Base-by-base conservation (phyloP, 2,329 filamentous ascomycete genomes). In the Pseudogymnoascus sp. region DNA sequence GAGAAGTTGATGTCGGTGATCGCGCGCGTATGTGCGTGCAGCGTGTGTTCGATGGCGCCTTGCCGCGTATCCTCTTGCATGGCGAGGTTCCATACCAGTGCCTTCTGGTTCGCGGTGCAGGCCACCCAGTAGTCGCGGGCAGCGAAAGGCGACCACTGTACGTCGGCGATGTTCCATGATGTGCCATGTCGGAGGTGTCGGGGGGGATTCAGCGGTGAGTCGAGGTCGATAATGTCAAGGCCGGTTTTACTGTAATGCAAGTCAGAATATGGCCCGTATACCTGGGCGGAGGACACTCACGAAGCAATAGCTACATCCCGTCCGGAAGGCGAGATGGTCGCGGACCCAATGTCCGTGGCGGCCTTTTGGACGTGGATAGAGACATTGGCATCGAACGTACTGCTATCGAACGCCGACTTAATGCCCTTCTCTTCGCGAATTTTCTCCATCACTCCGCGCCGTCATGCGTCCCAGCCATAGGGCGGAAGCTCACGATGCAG, bases 1-100 rank as follows among this genome's bases (percentile, higher is more conserved):
- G 91, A 96, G 75, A 96, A 97, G 74, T 97, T 97, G 75, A 97
- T 92, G 73, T 97, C 93, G 6, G 93, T 97, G 69, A 97, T 97
- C 66, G 93, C 92, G 68, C 93, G 84, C 53, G 86, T 90, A 74
- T 91, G 93, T 1, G 88, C 91, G 70, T 96, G 89, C 12, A 97
- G 81, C 11, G 91, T 93, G 74, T 93, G 89, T 74, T 97, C 91
- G 66, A 97, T 92, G 42, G 86, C 84, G 2, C 85, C 85, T 5
- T 82, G 81, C 25, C 79, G 78, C 0, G 89, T 90, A 69, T 93
- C 90, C 62, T 79, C 79, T 61, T 79, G 78, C 73, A 91, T 82
- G 68, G 89, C 91, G 65, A 97, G 79, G 74, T 97, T 97, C 92
- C 92, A 97, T 18, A 97, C 90, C 60, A 97, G 80, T 18, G 93